Evolutionary conservation across 176 grass and related monocot species (phyloP).

Genomic region (Zoysia japonica): DNA sequence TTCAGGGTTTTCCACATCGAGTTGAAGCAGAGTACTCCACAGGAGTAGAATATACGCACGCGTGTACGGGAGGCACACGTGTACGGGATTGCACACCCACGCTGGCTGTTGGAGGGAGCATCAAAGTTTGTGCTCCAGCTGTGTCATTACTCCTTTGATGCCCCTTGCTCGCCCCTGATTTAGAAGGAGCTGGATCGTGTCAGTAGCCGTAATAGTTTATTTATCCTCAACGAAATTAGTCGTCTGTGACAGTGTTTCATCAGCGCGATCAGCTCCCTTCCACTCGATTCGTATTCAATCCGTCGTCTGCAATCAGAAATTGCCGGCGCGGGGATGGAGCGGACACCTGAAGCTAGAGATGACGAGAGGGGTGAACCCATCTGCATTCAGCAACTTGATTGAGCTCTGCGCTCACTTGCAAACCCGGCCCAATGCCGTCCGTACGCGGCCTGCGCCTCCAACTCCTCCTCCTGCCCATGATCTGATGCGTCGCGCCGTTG

Average conservation of each 20-base stretch:
- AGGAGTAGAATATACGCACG: no score
- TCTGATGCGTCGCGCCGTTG: no score
- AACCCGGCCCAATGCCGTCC: no score
- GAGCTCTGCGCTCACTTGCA: neutral
- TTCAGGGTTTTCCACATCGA: no score
- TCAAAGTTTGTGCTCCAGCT: constrained; percentile 17
- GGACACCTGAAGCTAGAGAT: neutral
- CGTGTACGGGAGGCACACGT: constrained; percentile 7
- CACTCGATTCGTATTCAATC: neutral
- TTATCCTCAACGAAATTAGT: neutral
- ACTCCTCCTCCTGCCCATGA: no score
- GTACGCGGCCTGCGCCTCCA: no score
- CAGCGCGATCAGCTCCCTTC: neutral
- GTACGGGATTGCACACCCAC: neutral
- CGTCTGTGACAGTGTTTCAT: neutral
- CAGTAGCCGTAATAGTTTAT: neutral
- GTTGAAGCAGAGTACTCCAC: neutral
- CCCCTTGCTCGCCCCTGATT: neutral
- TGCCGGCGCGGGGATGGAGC: neutral
- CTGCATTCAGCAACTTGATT: neutral
- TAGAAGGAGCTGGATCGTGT: constrained; percentile 1
- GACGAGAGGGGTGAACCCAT: neutral
- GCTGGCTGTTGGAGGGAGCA: neutral
- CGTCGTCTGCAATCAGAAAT: no score
- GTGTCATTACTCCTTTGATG: constrained; percentile 9